phyloP scores from a whole-genome alignment of 1,139 yeast species.

The Arxiozyma heterogenica region DNA sequence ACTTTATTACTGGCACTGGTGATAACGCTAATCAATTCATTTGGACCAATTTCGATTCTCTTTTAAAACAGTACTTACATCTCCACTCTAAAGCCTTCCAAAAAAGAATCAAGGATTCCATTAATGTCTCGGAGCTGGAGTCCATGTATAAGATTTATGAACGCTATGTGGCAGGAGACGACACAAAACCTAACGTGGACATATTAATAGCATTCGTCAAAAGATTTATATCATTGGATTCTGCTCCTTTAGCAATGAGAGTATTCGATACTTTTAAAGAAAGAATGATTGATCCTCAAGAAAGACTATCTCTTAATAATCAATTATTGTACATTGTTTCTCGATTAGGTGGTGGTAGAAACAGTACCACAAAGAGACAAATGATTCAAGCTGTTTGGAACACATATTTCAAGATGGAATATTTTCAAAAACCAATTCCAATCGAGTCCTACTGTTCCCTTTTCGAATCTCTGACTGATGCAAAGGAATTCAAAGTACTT shows the following conservation, averaged over 20 bases:
- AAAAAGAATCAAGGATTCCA: neutral
- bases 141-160: neutral
- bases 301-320: conserved; percentile 11
- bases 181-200: conserved; percentile 9
- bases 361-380: conserved; percentile 10
- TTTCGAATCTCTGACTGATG: conserved; percentile 16
- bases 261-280: conserved; percentile 19
- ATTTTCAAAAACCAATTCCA: conserved; percentile 4
- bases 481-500: conserved; percentile 14
- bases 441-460: conserved; percentile 19
- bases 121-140: neutral
- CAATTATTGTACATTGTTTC: conserved; percentile 21
- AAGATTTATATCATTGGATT: conserved; percentile 13
- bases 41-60: neutral
- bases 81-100: neutral
- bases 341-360: conserved; percentile 9
- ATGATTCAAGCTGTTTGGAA: conserved; percentile 30
- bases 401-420: conserved; percentile 17
- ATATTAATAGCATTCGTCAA: conserved; percentile 20
- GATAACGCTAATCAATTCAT: neutral
- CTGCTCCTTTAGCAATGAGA: conserved; percentile 16
- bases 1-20: neutral
- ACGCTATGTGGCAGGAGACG: neutral
- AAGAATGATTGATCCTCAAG: conserved; percentile 2
- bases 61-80: neutral